Conservation (phyloP, 1,139 yeast genomes). For the Sugiyamaella japonica region DNA sequence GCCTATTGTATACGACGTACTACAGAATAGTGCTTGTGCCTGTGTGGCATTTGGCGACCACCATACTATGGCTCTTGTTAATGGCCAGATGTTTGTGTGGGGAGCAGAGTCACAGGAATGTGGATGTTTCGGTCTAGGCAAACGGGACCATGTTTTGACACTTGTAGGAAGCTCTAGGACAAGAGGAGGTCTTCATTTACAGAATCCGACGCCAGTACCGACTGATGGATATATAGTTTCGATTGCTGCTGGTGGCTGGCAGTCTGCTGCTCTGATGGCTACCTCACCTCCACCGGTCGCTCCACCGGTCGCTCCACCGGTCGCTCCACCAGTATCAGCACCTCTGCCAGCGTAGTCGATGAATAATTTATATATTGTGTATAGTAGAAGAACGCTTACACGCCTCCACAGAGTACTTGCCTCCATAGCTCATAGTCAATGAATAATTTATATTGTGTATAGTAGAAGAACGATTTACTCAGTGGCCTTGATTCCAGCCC, state of each 20-base stretch:
- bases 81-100: slow-evolving; percentile 68
- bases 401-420: too few relatives aligned
- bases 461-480: slow-evolving; percentile 1
- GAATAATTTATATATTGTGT: too few relatives aligned
- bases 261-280: slow-evolving; percentile 58
- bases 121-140: slow-evolving; percentile 73
- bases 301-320: too few relatives aligned
- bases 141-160: slow-evolving; percentile 38
- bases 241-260: slow-evolving; percentile 81
- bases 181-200: slow-evolving; percentile 46
- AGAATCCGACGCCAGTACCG: slow-evolving; percentile 48
- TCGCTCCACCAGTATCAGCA: too few relatives aligned
- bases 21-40: slow-evolving; percentile 55
- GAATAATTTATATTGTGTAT: background rate
- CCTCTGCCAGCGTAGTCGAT: too few relatives aligned
- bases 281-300: slow-evolving; percentile 22
- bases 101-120: slow-evolving; percentile 62
- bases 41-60: slow-evolving; percentile 72
- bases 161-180: slow-evolving; percentile 37
- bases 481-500: slow-evolving; percentile 20
- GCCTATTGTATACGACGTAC: slow-evolving; percentile 43
- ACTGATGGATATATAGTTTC: slow-evolving; percentile 49
- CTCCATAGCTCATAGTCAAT: too few relatives aligned
- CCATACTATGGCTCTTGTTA: slow-evolving; percentile 63
- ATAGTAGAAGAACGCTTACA: too few relatives aligned